Evolutionary conservation across 306 rosid genomes (phyloP).

Genomic region (Fragaria vesca): DNA sequence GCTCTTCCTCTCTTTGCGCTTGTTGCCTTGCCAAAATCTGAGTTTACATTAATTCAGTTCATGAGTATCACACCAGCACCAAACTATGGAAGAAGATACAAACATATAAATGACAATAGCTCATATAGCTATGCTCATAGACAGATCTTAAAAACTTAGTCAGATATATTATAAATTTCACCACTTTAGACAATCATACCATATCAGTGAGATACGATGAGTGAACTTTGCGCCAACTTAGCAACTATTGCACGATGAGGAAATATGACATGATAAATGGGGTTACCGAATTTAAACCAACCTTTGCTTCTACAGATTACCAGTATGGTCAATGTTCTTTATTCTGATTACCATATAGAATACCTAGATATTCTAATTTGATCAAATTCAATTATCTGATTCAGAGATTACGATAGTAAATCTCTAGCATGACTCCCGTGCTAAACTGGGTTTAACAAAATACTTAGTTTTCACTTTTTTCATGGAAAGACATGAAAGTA

Average conservation of each 20-base stretch:
- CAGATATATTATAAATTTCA: neutral
- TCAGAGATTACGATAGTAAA: neutral
- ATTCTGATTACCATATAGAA: neutral
- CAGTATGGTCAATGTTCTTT: neutral
- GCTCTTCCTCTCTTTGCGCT: constrained; percentile 97
- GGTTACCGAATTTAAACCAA: neutral
- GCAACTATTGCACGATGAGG: neutral
- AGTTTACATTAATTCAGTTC: constrained; percentile 24
- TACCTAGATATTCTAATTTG: neutral
- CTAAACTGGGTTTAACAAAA: constrained; percentile 2
- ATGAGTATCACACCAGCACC: constrained; percentile 13
- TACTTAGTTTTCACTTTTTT: neutral
- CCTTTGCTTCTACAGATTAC: neutral
- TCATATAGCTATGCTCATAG: neutral
- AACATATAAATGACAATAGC: neutral
- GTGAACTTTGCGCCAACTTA: neutral
- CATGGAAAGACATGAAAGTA: neutral
- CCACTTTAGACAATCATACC: neutral
- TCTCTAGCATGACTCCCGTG: neutral
- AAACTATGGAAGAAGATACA: constrained; percentile 1
- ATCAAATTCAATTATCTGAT: neutral
- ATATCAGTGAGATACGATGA: neutral
- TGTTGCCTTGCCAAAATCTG: constrained; percentile 99
- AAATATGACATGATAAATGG: neutral
- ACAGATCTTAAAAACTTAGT: neutral